Conservation (phyloP, 345 rosid species). For the Camelina sativa region DNA sequence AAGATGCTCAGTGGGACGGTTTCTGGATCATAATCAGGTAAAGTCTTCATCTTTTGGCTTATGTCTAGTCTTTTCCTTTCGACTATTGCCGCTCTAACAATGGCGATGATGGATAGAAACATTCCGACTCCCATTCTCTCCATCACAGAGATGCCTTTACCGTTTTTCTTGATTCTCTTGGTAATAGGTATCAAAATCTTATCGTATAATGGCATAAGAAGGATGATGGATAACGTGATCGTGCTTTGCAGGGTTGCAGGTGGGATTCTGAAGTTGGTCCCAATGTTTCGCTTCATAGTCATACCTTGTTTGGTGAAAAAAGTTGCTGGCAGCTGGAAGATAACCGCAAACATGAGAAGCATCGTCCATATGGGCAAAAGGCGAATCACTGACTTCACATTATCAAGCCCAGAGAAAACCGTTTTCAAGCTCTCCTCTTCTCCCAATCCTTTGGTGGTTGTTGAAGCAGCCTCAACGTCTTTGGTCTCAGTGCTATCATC, state of each 20-base stretch:
- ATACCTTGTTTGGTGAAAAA: constrained; percentile 94
- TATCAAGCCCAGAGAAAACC: constrained; percentile 43
- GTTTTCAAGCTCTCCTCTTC: constrained; percentile 31
- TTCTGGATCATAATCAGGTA: constrained; percentile 48
- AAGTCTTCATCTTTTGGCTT: constrained; percentile 41
- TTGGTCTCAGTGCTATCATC: constrained; percentile 19
- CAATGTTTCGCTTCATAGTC: constrained; percentile 76
- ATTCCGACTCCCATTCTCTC: constrained; percentile 93
- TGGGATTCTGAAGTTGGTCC: constrained; percentile 74
- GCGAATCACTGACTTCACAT: constrained; percentile 58
- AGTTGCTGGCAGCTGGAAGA: constrained; percentile 87
- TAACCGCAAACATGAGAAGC: constrained; percentile 89
- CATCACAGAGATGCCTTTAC: constrained; percentile 66
- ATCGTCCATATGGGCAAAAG: constrained; percentile 90
- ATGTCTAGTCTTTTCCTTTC: constrained; percentile 70
- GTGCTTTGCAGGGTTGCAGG: constrained; percentile 91
- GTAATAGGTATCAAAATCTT: constrained; percentile 61
- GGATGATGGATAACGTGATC: constrained; percentile 78
- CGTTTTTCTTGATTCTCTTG: constrained; percentile 48
- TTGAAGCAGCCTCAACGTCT: constrained; percentile 23
- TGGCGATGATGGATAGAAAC: constrained; percentile 79
- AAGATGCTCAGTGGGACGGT: constrained; percentile 63
- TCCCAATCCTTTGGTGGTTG: constrained; percentile 33
- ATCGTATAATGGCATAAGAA: constrained; percentile 88
- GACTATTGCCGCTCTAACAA: constrained; percentile 76